These are phyloP conservation scores for Aureobasidium leucospermi DNA, from an alignment of 2,329 filamentous ascomycete species.

Conservation along the genomic window DNA sequence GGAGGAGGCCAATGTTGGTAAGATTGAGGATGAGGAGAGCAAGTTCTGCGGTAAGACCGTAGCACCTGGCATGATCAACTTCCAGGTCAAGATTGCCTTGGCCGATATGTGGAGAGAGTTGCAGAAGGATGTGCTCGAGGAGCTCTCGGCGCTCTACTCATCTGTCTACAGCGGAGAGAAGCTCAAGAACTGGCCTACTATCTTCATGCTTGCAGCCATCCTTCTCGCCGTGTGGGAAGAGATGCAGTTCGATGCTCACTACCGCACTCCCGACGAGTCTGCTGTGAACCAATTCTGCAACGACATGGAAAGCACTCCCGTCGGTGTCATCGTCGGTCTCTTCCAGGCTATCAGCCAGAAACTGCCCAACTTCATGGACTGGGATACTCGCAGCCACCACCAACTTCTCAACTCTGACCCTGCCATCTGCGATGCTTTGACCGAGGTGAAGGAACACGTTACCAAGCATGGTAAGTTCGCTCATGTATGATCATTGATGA, in stretches of 20 bases:
- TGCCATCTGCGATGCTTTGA: constrained; percentile 92
- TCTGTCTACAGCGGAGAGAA: constrained; percentile 96
- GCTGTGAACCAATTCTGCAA: constrained; percentile 90
- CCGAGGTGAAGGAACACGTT: constrained; percentile 86
- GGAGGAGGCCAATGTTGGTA: constrained; percentile 68
- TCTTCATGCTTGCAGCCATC: constrained; percentile 94
- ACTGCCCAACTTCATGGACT: constrained; percentile 83
- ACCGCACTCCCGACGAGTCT: constrained; percentile 75
- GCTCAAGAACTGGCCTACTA: constrained; percentile 97
- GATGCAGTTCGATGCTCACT: constrained; percentile 98
- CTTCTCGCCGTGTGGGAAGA: constrained; percentile 94
- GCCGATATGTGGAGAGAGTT: constrained; percentile 98
- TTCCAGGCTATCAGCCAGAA: constrained; percentile 99
- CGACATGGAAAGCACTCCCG: constrained; percentile 93
- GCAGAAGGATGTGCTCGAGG: constrained; percentile 91
- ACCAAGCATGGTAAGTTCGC: constrained; percentile 76
- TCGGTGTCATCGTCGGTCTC: constrained; percentile 90
- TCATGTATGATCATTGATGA: neutral
- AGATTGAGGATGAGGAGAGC: constrained; percentile 78
- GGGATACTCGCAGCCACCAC: constrained; percentile 87
- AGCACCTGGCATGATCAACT: constrained; percentile 98
- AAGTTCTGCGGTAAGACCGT: constrained; percentile 86
- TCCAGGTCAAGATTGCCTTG: constrained; percentile 96
- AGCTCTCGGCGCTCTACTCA: constrained; percentile 88
- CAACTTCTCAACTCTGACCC: constrained; percentile 84